Evolutionary conservation across 257 asterid genomes (phyloP).

Genomic region (Nicotiana otophora): DNA sequence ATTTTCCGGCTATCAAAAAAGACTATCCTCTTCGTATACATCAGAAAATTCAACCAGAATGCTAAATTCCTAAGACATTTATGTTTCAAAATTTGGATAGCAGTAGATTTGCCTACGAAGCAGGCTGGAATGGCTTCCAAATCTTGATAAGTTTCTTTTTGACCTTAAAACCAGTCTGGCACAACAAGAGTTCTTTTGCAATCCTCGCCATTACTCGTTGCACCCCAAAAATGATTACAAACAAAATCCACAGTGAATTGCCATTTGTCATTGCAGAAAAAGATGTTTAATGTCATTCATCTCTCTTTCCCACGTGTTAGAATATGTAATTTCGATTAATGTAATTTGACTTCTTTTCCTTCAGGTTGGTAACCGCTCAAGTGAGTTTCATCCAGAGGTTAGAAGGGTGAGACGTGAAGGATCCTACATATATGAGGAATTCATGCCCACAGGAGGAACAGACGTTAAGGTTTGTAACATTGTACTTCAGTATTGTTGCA

Average conservation of each 20-base stretch:
- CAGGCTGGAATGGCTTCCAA: neutral
- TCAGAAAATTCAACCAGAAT: neutral
- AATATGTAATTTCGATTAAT: neutral
- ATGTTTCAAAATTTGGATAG: neutral
- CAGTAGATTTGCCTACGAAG: neutral
- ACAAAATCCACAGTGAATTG: neutral
- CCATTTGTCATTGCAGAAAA: neutral
- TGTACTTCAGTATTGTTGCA: neutral
- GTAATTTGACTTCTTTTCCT: constrained; percentile 16
- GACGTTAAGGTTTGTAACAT: constrained; percentile 73
- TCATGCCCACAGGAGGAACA: constrained; percentile 99
- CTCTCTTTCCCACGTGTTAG: neutral
- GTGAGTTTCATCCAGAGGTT: constrained; percentile 97
- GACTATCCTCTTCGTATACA: neutral
- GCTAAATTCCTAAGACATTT: neutral
- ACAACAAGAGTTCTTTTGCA: neutral
- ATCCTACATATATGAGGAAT: constrained; percentile 95
- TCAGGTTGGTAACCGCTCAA: constrained; percentile 97
- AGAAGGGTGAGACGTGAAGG: constrained; percentile 99
- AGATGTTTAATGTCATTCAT: neutral
- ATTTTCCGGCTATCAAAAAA: neutral
- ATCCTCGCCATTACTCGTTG: neutral
- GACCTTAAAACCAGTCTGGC: neutral
- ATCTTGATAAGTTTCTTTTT: neutral
- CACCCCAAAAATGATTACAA: neutral